These are phyloP conservation scores for Naganishia kalamii DNA, from an alignment of 768 basidiomycete species.

Conservation along the genomic window DNA sequence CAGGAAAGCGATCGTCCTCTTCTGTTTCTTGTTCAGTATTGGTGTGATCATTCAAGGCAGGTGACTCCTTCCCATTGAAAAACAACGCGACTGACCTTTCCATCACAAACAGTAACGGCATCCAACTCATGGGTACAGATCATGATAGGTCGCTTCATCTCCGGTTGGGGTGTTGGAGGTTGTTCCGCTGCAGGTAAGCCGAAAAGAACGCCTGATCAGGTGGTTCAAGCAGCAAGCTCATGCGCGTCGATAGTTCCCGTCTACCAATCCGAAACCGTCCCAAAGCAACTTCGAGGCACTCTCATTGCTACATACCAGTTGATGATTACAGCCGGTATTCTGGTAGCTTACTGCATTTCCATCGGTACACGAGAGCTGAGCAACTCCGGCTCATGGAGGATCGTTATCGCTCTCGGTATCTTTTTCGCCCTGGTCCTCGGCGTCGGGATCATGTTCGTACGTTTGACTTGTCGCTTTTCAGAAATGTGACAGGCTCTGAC, in stretches of 20 bases:
- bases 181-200: constrained; percentile 57
- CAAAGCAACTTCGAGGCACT: constrained; percentile 64
- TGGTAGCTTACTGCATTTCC: constrained; percentile 57
- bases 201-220: too few species aligned
- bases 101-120: constrained; percentile 55
- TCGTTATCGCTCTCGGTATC: constrained; percentile 24
- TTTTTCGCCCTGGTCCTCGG: constrained; percentile 28
- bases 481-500: not conserved
- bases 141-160: constrained; percentile 58
- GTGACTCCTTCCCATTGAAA: not conserved
- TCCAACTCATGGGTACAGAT: constrained; percentile 60
- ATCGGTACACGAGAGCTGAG: constrained; percentile 57
- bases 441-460: constrained; percentile 32
- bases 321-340: constrained; percentile 62
- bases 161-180: constrained; percentile 64
- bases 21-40: constrained; percentile 57
- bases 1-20: constrained; percentile 60
- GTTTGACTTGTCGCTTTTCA: too few species aligned
- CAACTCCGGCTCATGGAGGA: constrained; percentile 28
- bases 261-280: constrained; percentile 69
- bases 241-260: constrained; percentile 29
- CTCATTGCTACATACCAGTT: constrained; percentile 35
- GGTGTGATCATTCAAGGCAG: constrained; percentile 46
- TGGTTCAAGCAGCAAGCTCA: too few species aligned
- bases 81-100: too few species aligned